phyloP scores from a whole-genome alignment of 305 asterid species.

The Fraxinus angustifolia region DNA sequence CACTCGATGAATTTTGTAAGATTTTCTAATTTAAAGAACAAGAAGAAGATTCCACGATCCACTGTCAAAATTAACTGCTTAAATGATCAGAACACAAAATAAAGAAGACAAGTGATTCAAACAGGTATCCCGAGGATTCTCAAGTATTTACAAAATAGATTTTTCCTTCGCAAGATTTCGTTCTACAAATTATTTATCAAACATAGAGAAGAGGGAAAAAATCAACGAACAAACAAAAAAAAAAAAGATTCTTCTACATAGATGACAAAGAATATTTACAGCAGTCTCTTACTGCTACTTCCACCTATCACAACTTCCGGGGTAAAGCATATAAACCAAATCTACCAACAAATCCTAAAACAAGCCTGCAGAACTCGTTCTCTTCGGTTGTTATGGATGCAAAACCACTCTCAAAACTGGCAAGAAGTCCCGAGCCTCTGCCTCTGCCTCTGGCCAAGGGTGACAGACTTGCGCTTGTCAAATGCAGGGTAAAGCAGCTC shows the following conservation, averaged over 20 bases:
- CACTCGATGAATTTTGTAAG: background rate
- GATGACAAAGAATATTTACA: slow-evolving; percentile 71
- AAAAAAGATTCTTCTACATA: slow-evolving; percentile 36
- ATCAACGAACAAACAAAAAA: slow-evolving; percentile 24
- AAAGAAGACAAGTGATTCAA: background rate
- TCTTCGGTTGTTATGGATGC: slow-evolving; percentile 23
- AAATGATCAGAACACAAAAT: background rate
- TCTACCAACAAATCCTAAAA: slow-evolving; percentile 36
- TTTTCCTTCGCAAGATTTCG: slow-evolving; percentile 24
- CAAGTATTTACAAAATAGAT: slow-evolving; percentile 28
- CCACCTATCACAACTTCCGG: slow-evolving; percentile 22
- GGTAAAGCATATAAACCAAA: slow-evolving; percentile 26
- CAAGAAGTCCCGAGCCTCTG: slow-evolving; percentile 82
- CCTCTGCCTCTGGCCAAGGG: slow-evolving; percentile 65
- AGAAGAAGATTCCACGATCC: background rate
- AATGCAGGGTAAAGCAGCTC: slow-evolving; percentile 74
- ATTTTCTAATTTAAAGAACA: background rate
- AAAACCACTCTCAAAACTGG: slow-evolving; percentile 75
- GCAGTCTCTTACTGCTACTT: slow-evolving; percentile 22
- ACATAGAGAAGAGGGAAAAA: slow-evolving; percentile 26
- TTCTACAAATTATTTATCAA: slow-evolving; percentile 68
- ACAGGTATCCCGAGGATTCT: background rate
- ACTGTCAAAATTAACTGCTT: background rate
- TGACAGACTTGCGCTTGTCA: slow-evolving; percentile 52
- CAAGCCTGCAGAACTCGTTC: slow-evolving; percentile 39